These are phyloP conservation scores for Lecanicillium sp. DNA, from an alignment of 2,329 filamentous ascomycete genomes.

Conservation along the genomic window DNA sequence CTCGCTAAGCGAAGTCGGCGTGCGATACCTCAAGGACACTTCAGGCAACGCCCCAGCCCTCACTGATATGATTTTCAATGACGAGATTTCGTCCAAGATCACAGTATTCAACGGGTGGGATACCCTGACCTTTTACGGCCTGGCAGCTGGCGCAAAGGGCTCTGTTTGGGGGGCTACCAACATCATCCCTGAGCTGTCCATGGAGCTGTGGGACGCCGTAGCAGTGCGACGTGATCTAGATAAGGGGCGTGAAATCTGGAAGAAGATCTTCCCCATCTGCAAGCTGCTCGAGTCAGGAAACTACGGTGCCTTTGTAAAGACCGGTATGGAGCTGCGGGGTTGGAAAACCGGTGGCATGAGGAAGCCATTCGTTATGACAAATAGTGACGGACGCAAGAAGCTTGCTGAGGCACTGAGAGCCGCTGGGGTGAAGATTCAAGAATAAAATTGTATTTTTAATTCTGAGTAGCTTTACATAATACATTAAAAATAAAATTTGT, in stretches of 20 bases:
- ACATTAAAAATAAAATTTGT: no score
- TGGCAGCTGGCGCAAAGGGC: conserved; percentile 40
- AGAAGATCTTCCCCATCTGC: conserved; percentile 40
- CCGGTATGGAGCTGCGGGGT: conserved; percentile 38
- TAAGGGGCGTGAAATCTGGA: conserved; percentile 37
- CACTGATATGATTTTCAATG: conserved; percentile 39
- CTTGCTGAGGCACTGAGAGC: conserved; percentile 26
- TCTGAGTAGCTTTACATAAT: no score
- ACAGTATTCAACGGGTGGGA: conserved; percentile 47
- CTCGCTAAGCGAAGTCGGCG: conserved; percentile 33
- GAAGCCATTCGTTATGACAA: conserved; percentile 38
- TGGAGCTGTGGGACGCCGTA: conserved; percentile 39
- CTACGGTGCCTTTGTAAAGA: conserved; percentile 40
- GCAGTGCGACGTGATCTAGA: conserved; percentile 32
- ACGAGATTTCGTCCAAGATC: conserved; percentile 22
- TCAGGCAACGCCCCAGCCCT: conserved; percentile 42
- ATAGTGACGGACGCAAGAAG: conserved; percentile 22
- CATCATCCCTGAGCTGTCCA: conserved; percentile 39
- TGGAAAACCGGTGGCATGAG: conserved; percentile 37
- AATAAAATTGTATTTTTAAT: background rate
- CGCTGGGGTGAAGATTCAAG: conserved; percentile 27
- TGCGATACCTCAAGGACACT: conserved; percentile 44
- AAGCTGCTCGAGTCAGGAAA: conserved; percentile 41
- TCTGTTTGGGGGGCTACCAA: conserved; percentile 44
- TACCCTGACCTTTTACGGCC: conserved; percentile 43